phyloP scores from a whole-genome alignment of 176 grass and related monocot genomes.

The Triticum dicoccoides region DNA sequence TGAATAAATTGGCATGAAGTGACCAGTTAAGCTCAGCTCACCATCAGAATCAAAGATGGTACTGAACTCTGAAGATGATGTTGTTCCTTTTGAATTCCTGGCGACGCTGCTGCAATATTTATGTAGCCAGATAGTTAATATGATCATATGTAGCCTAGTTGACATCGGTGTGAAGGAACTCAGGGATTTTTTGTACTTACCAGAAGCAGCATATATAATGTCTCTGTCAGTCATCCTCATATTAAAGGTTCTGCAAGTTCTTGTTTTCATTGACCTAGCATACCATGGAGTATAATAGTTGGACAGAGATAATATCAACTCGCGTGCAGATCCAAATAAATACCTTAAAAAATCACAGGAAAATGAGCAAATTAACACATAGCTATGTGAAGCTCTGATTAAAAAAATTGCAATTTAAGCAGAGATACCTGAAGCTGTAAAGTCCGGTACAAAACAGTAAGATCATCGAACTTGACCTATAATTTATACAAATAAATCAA shows the following conservation, averaged over 20 bases:
- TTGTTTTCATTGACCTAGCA: background rate
- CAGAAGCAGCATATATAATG: slow-evolving; percentile 11
- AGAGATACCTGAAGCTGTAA: background rate
- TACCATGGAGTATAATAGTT: background rate
- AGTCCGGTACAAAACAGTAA: background rate
- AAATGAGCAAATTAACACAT: background rate
- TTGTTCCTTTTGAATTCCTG: slow-evolving; percentile 16
- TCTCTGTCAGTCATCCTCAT: slow-evolving; percentile 1
- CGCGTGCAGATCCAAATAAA: background rate
- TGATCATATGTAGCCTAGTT: slow-evolving; percentile 3
- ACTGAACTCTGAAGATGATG: slow-evolving; percentile 33
- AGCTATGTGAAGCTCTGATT: background rate
- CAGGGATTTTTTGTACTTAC: slow-evolving; percentile 30
- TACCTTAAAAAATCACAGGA: background rate
- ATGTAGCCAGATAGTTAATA: slow-evolving; percentile 22
- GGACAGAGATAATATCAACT: background rate
- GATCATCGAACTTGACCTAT: background rate
- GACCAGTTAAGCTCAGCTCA: slow-evolving; percentile 28
- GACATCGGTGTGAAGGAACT: slow-evolving; percentile 18
- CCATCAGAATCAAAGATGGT: slow-evolving; percentile 29
- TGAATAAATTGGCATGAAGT: slow-evolving; percentile 46
- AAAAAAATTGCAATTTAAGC: background rate
- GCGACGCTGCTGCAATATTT: slow-evolving; percentile 17
- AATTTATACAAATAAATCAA: background rate
- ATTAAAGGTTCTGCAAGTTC: background rate